A percentile compares a stretch with the other conserved stretches of the same genome.
Evolutionary conservation across 306 rosid species (phyloP).

Genomic region (Rosa rugosa): DNA sequence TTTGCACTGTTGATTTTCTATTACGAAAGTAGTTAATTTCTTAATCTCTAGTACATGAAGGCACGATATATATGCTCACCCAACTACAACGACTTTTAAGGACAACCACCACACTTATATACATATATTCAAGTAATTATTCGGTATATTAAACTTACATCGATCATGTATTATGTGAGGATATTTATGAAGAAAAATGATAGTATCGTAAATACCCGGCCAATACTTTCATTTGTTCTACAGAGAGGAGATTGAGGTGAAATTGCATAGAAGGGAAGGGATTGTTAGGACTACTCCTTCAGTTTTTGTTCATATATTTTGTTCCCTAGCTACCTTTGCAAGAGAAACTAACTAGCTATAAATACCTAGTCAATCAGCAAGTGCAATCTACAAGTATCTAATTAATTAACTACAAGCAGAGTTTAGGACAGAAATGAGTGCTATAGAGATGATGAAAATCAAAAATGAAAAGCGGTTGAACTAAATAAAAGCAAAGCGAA

Average conservation of each 20-base stretch:
- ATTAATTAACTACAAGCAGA: neutral
- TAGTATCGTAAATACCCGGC: too few relatives aligned
- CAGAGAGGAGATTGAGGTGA: neutral
- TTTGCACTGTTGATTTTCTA: neutral
- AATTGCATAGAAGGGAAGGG: neutral
- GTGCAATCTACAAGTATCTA: neutral
- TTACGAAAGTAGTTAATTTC: neutral
- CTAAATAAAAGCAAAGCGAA: neutral
- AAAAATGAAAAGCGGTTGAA: conserved; percentile 3
- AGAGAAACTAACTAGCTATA: neutral
- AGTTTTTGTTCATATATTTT: neutral
- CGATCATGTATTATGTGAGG: neutral
- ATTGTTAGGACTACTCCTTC: neutral
- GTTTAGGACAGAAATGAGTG: neutral
- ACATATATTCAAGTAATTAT: neutral
- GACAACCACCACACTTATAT: neutral
- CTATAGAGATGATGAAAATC: neutral
- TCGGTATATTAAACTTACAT: too few relatives aligned
- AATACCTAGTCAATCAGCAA: neutral
- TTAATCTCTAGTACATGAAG: neutral
- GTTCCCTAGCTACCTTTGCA: neutral
- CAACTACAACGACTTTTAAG: neutral
- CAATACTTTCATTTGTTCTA: neutral
- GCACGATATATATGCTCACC: neutral
- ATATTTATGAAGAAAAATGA: too few relatives aligned